Conservation (phyloP, 257 asterid genomes). For the Dorcoceras hygrometricum region DNA sequence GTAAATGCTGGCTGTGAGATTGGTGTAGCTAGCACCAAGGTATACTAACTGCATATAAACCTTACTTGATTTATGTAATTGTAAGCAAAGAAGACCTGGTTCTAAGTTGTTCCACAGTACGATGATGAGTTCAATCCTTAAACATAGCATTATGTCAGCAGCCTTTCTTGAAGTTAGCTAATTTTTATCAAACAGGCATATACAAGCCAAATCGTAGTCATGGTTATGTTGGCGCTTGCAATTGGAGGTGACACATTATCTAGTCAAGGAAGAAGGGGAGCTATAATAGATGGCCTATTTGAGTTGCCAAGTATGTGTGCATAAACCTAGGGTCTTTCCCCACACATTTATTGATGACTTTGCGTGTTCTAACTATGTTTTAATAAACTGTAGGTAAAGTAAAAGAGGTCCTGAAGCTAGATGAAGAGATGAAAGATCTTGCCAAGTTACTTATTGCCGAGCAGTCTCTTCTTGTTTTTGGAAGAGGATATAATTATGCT, state of each 20-base stretch:
- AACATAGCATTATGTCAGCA: neutral
- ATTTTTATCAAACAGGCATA: conserved; percentile 64
- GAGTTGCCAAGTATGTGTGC: conserved; percentile 76
- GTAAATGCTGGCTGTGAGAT: conserved; percentile 98
- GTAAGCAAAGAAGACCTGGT: neutral
- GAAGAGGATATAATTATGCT: conserved; percentile 94
- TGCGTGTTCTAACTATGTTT: conserved; percentile 14
- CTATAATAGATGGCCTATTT: conserved; percentile 79
- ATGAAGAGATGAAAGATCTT: conserved; percentile 82
- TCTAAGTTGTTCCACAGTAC: neutral
- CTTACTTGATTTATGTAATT: neutral
- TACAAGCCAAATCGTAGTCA: conserved; percentile 94
- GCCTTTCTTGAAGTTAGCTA: conserved; percentile 16
- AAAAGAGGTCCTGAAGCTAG: conserved; percentile 88
- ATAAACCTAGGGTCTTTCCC: neutral
- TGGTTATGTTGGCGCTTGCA: conserved; percentile 98
- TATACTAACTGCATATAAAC: conserved; percentile 22
- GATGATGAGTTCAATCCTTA: neutral
- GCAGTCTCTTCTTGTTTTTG: conserved; percentile 96
- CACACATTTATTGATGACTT: conserved; percentile 1
- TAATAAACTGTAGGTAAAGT: conserved; percentile 60
- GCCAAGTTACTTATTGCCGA: conserved; percentile 75
- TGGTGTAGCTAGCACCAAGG: conserved; percentile 99
- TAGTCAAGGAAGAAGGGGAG: conserved; percentile 75
- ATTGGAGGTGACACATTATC: conserved; percentile 85